These are phyloP conservation scores for Hypoxylon intermedium DNA, from an alignment of 495 filamentous ascomycete species.

Conservation along the genomic window DNA sequence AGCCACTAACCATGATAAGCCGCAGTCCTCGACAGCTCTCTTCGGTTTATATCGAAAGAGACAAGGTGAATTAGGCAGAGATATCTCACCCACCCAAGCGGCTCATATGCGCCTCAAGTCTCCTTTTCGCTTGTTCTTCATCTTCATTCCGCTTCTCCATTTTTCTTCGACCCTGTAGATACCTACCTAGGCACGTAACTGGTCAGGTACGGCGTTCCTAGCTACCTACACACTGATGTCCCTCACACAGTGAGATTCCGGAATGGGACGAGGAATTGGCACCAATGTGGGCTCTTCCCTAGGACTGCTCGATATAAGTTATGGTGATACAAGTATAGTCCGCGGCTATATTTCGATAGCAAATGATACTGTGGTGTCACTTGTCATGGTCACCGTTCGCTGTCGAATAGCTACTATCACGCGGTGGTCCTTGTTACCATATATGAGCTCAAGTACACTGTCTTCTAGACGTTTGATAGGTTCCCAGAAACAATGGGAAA, in stretches of 20 bases:
- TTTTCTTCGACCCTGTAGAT: conserved; percentile 15
- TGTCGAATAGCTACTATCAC: no score
- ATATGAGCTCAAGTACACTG: neutral
- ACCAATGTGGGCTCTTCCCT: neutral
- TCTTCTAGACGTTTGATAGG: neutral
- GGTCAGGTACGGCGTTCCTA: no score
- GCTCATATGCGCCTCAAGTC: neutral
- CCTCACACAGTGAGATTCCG: neutral
- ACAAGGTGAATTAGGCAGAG: no score
- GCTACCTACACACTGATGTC: conserved; percentile 1
- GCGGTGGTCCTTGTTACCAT: no score
- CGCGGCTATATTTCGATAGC: neutral
- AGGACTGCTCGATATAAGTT: neutral
- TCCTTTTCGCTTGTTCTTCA: neutral
- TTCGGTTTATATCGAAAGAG: no score
- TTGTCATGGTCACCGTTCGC: neutral
- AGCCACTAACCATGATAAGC: no score
- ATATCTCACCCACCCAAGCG: no score
- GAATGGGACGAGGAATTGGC: neutral
- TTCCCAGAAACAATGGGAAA: neutral
- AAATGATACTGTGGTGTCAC: neutral
- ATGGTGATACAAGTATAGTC: neutral
- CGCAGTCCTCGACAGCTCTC: no score
- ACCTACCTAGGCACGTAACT: no score
- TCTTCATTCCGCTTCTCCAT: neutral